phyloP scores from a whole-genome alignment of 768 basidiomycete genomes.

The Calocybe indica region DNA sequence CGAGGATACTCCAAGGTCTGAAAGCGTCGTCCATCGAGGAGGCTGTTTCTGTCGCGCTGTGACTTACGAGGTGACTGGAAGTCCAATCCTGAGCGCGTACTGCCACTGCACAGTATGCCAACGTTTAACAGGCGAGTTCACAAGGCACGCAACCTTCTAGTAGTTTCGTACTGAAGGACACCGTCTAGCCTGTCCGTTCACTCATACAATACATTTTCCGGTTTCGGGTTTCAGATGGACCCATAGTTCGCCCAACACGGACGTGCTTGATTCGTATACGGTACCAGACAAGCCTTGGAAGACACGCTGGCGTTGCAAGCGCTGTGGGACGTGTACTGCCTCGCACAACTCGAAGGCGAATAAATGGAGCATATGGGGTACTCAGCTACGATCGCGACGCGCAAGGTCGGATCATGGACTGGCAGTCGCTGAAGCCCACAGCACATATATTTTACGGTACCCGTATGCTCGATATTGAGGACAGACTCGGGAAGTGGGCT shows the following conservation, averaged over 20 bases:
- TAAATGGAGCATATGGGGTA: slow-evolving; percentile 55
- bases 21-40: slow-evolving; percentile 29
- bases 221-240: slow-evolving; percentile 50
- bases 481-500: slow-evolving; percentile 56
- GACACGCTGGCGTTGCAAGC: slow-evolving; percentile 56
- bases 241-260: slow-evolving; percentile 26
- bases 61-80: slow-evolving; percentile 40
- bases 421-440: slow-evolving; percentile 55
- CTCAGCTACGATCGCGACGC: slow-evolving; percentile 47
- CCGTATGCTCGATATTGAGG: slow-evolving; percentile 48
- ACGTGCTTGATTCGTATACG: slow-evolving; percentile 39
- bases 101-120: slow-evolving; percentile 74
- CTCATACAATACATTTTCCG: slow-evolving; percentile 56
- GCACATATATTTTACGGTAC: slow-evolving; percentile 66
- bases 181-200: slow-evolving; percentile 48
- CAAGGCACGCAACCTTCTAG: background rate
- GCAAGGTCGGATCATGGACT: slow-evolving; percentile 41
- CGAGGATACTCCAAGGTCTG: background rate
- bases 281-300: slow-evolving; percentile 51
- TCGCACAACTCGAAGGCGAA: slow-evolving; percentile 44
- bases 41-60: slow-evolving; percentile 55
- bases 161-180: background rate
- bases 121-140: slow-evolving; percentile 41
- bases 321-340: slow-evolving; percentile 49
- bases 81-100: slow-evolving; percentile 51